Evolutionary conservation across 1,284 basidiomycete genomes (phyloP).

Genomic region (Anthracocystis walkeri): DNA sequence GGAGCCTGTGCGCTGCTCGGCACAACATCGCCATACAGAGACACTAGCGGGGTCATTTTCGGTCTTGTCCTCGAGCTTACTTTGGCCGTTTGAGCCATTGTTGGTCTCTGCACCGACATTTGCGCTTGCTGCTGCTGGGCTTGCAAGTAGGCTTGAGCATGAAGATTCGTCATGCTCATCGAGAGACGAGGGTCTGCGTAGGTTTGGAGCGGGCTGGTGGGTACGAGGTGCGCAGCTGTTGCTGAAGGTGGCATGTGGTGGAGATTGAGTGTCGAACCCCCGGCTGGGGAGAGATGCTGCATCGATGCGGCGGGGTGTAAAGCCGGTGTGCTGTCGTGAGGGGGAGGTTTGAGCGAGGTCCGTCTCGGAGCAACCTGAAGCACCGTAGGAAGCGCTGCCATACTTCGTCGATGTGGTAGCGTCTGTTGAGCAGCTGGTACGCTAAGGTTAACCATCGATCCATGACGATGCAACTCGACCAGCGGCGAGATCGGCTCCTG

Average conservation of each 20-base stretch:
- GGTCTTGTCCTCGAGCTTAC: conserved; percentile 22
- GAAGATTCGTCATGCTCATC: conserved; percentile 47
- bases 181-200: conserved; percentile 18
- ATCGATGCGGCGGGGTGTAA: conserved; percentile 22
- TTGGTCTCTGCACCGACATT: conserved; percentile 18
- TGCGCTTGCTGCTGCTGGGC: conserved; percentile 22
- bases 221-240: neutral
- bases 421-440: conserved; percentile 5
- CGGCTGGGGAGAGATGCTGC: conserved; percentile 23
- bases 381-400: conserved; percentile 13
- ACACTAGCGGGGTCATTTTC: conserved; percentile 21
- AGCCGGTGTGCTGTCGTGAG: neutral
- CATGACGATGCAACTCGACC: conserved; percentile 23
- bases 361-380: conserved; percentile 31
- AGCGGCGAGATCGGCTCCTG: conserved; percentile 14
- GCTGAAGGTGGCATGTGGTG: conserved; percentile 10
- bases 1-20: conserved; percentile 23
- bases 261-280: neutral
- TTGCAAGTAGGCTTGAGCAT: conserved; percentile 39
- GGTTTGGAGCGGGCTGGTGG: conserved; percentile 6
- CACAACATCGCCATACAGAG: conserved; percentile 36
- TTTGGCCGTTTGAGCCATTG: conserved; percentile 21
- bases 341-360: conserved; percentile 24
- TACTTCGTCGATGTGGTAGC: conserved; percentile 25
- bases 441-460: conserved; percentile 29